Evolutionary conservation across 768 basidiomycete genomes (phyloP), one percentile per base, ranked within the genome.

Genomic region (Hericium erinaceus): DNA sequence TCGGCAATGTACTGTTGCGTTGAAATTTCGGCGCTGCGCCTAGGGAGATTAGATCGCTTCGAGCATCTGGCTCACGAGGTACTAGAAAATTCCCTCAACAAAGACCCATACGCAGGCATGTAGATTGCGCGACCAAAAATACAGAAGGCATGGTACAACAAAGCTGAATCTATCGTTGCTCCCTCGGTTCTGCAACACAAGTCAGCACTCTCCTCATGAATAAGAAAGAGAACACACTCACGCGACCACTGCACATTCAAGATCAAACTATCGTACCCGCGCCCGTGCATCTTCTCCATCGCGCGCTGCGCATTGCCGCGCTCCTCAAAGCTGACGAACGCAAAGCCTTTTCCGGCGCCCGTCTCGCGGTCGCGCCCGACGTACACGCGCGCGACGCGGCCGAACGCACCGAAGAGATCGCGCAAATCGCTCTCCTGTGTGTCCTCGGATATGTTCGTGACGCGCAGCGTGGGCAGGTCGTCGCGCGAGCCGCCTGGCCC

Each of bases 371-470:
- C 97, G 48, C 90, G 80, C 24, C 95, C 97, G 50, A 99, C 89
- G 71, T 94, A 98, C 54, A 98, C 93, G 55, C 97, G 76, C 38
- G 84, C 86, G 39, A 95, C 87, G 15, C 87, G 78, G 0, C 93
- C 92, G 70, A 98, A 97, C 18, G 75, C 70, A 53, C 84, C 82
- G 69, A 99, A 98, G 39, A 99, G 77, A 20, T 93, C 94, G 56
- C 95, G 85, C 24, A 99, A 75, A 72, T 99, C 97, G 67, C 84
- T 86, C 69, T 99, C 97, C 64, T 89, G 85, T 2, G 94, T 94
- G 65, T 99, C 97, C 70, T 92, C 89, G 4, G 91, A 92, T 59
- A 99, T 87, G 66, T 98, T 98, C 38, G 97, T 98, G 62, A 99
- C 92, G 33, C 97, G 92, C 16, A 99, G 80, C 0, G 97, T 99